Conservation (phyloP, 2,329 filamentous ascomycete genomes). For the Mollisia scopiformis region DNA sequence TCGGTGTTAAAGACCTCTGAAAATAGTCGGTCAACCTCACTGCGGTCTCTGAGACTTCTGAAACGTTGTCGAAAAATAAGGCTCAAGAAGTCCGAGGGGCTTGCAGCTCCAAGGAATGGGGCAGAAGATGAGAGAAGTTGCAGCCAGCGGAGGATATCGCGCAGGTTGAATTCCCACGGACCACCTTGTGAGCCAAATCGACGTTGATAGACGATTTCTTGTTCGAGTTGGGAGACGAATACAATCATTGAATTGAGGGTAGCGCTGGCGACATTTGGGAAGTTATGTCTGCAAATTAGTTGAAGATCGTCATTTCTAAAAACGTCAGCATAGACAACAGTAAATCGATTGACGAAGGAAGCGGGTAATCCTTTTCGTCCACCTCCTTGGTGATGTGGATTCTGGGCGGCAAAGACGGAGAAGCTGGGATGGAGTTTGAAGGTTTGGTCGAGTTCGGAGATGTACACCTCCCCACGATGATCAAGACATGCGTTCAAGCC, state of each 20-base stretch:
- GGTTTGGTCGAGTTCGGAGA: slow-evolving; percentile 92
- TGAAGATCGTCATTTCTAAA: slow-evolving; percentile 82
- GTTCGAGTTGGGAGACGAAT: slow-evolving; percentile 82
- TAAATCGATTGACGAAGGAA: slow-evolving; percentile 97
- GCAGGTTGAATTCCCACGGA: slow-evolving; percentile 95
- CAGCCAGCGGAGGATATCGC: slow-evolving; percentile 88
- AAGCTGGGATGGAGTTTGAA: slow-evolving; percentile 90
- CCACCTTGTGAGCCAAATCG: slow-evolving; percentile 66
- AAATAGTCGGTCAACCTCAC: slow-evolving; percentile 68
- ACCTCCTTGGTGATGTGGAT: slow-evolving; percentile 95
- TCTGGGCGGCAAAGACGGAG: slow-evolving; percentile 94
- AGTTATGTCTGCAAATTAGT: slow-evolving; percentile 79
- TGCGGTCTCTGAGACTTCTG: slow-evolving; percentile 69
- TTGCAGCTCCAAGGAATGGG: slow-evolving; percentile 61
- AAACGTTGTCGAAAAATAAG: slow-evolving; percentile 89
- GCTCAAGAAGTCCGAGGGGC: slow-evolving; percentile 74
- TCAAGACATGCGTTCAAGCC: slow-evolving; percentile 96
- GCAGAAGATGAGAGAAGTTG: slow-evolving; percentile 66
- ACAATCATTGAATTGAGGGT: slow-evolving; percentile 70
- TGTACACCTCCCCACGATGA: slow-evolving; percentile 92
- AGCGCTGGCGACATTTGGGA: slow-evolving; percentile 61
- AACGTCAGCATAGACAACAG: slow-evolving; percentile 94
- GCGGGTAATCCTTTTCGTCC: slow-evolving; percentile 92
- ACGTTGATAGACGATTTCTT: slow-evolving; percentile 63
- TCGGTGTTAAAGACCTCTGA: slow-evolving; percentile 57